Evolutionary conservation across 2,329 filamentous ascomycete species (phyloP).

Genomic region (Talaromyces islandicus): DNA sequence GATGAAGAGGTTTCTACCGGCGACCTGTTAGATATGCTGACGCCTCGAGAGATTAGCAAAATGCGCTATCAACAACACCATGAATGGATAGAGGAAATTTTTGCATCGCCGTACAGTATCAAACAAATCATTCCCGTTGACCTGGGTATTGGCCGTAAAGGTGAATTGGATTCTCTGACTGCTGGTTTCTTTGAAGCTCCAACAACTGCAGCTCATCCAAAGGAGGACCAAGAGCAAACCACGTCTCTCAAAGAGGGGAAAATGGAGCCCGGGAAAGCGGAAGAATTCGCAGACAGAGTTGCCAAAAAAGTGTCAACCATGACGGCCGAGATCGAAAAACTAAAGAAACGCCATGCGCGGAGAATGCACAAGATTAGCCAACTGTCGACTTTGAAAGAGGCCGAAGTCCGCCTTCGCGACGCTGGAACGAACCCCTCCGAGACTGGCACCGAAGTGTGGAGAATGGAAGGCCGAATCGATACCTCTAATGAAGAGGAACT

Average conservation of each 20-base stretch:
- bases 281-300: constrained; percentile 77
- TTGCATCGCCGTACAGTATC: constrained; percentile 83
- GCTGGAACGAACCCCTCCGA: constrained; percentile 53
- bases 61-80: constrained; percentile 90
- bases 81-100: constrained; percentile 97
- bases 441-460: constrained; percentile 56
- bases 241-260: constrained; percentile 47
- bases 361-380: constrained; percentile 69
- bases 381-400: constrained; percentile 62
- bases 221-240: constrained; percentile 23
- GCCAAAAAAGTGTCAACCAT: constrained; percentile 65
- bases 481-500: constrained; percentile 28
- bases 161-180: constrained; percentile 74
- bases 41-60: constrained; percentile 81
- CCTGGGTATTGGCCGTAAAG: constrained; percentile 76
- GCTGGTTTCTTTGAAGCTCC: constrained; percentile 74
- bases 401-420: constrained; percentile 69
- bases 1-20: constrained; percentile 84
- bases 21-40: constrained; percentile 84
- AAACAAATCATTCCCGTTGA: constrained; percentile 81
- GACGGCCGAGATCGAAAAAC: constrained; percentile 73
- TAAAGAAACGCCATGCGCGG: constrained; percentile 73
- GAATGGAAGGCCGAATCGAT: constrained; percentile 51
- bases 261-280: constrained; percentile 68
- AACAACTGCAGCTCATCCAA: constrained; percentile 20